Percentiles rank a stretch among this genome's conserved stretches.
These are phyloP conservation scores for Phialemonium atrogriseum DNA, from an alignment of 2,329 filamentous ascomycete species.

Conservation along the genomic window DNA sequence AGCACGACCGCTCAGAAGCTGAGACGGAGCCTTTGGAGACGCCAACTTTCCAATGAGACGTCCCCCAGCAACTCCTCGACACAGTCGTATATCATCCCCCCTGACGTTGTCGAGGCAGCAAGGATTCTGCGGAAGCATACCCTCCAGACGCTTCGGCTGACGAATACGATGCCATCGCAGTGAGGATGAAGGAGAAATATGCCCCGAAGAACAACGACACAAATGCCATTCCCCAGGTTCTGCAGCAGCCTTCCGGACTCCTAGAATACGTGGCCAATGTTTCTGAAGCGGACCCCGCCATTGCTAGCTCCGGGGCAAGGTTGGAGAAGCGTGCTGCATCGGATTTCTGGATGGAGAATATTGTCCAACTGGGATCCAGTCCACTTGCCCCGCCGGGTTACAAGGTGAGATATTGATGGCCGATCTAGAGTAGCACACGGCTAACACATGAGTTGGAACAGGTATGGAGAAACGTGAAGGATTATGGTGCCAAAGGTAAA, in stretches of 20 bases:
- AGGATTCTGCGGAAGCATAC: background rate
- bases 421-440: too few species aligned
- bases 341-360: background rate
- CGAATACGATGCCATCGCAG: background rate
- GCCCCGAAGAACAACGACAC: background rate
- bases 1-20: too few species aligned
- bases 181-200: background rate
- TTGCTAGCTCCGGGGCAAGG: too few species aligned
- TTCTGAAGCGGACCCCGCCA: too few species aligned
- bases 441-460: too few species aligned
- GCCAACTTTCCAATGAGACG: too few species aligned
- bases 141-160: background rate
- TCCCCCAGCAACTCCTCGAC: background rate
- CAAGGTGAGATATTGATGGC: too few species aligned
- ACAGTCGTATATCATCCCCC: background rate
- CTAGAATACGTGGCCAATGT: too few species aligned
- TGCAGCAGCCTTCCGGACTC: background rate
- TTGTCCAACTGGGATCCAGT: background rate
- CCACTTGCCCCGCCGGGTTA: slow-evolving; percentile 4
- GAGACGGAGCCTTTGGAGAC: too few species aligned
- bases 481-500: slow-evolving; percentile 30
- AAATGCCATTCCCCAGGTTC: background rate
- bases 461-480: slow-evolving; percentile 33
- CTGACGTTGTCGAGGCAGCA: background rate
- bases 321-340: too few species aligned